Conservation (phyloP, 805 yeast species). For the Pichia membranifaciens region DNA sequence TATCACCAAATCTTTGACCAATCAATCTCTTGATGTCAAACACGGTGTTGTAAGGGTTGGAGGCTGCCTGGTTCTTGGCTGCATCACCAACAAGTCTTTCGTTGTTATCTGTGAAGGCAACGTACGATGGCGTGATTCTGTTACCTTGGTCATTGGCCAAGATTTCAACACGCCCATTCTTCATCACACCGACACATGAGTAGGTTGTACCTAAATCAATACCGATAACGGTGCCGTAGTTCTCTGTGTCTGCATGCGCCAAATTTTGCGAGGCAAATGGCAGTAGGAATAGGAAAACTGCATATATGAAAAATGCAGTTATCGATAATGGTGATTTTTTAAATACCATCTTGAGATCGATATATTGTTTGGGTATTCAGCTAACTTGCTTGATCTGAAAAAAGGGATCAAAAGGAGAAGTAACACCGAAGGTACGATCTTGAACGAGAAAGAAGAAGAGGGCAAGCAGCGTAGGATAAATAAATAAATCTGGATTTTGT, state of each 20-base stretch:
- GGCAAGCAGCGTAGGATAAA: not conserved
- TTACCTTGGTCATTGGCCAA: constrained; percentile 98
- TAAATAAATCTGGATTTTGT: not conserved
- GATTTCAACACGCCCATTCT: constrained; percentile 68
- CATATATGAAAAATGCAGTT: constrained; percentile 25
- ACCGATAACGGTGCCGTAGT: constrained; percentile 57
- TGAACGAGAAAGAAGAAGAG: not conserved
- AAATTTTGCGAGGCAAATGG: constrained; percentile 25
- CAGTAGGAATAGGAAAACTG: constrained; percentile 24
- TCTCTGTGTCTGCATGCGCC: constrained; percentile 26
- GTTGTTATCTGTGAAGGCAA: constrained; percentile 82
- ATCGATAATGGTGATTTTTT: constrained; percentile 26
- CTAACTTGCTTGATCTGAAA: not conserved
- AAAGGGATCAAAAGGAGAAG: not conserved
- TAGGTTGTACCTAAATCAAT: constrained; percentile 97
- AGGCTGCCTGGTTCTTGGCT: constrained; percentile 97
- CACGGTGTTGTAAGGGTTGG: constrained; percentile 90
- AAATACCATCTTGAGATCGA: constrained; percentile 15
- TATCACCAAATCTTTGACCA: constrained; percentile 75
- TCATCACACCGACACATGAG: constrained; percentile 87
- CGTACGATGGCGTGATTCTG: constrained; percentile 96
- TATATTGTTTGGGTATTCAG: not conserved
- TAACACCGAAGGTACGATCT: not conserved
- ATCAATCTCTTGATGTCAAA: constrained; percentile 95
- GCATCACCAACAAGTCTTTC: constrained; percentile 97